These are phyloP conservation scores for Fusarium hainanense DNA, from an alignment of 2,329 filamentous ascomycete genomes.

Conservation along the genomic window DNA sequence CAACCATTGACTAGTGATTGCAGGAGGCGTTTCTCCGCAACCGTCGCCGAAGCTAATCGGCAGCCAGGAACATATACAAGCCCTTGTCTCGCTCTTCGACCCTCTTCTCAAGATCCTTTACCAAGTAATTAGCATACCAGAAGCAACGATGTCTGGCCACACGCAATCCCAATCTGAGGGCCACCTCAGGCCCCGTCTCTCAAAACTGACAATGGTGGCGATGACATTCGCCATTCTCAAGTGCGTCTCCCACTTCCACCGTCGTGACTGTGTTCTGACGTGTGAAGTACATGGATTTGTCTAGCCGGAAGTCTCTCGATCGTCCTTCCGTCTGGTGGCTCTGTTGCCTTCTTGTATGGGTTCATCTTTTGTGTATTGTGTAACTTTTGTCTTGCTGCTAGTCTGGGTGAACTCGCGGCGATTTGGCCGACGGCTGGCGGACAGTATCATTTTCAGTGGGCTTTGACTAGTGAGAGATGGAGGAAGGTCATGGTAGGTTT, in stretches of 20 bases:
- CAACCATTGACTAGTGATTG: neutral
- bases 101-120: neutral
- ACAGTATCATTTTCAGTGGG: slow-evolving; percentile 59
- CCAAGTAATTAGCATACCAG: neutral
- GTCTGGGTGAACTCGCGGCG: slow-evolving; percentile 56
- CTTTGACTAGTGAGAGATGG: slow-evolving; percentile 54
- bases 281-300: slow-evolving; percentile 47
- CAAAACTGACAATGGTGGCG: slow-evolving; percentile 56
- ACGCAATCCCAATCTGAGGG: slow-evolving; percentile 36
- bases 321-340: slow-evolving; percentile 55
- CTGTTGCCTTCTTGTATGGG: slow-evolving; percentile 57
- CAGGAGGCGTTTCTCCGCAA: neutral
- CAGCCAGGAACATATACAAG: slow-evolving; percentile 4
- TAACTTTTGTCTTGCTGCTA: slow-evolving; percentile 56
- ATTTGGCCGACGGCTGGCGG: slow-evolving; percentile 61
- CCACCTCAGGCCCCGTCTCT: slow-evolving; percentile 52
- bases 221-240: slow-evolving; percentile 58
- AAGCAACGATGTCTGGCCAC: slow-evolving; percentile 9
- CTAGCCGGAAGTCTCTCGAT: slow-evolving; percentile 57
- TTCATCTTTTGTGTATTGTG: slow-evolving; percentile 60
- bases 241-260: slow-evolving; percentile 24
- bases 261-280: neutral
- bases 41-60: neutral
- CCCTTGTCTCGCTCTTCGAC: neutral
- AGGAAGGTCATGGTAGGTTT: slow-evolving; percentile 50